Evolutionary conservation across 164 flowering plant species (phyloP).

Genomic region (Pachysandra terminalis): DNA sequence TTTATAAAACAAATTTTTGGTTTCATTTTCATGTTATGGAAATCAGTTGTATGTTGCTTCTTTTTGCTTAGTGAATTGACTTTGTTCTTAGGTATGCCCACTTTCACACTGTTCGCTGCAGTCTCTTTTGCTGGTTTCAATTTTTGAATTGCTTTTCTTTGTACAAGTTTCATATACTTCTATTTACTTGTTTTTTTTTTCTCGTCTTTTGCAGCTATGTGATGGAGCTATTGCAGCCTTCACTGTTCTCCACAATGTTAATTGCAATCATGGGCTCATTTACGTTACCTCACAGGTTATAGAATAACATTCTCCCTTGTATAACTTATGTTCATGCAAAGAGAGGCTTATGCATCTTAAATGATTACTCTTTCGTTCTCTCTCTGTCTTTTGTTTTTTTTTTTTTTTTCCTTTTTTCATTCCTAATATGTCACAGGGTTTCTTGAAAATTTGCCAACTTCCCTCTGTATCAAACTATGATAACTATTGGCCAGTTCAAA

Average conservation of each 20-base stretch:
- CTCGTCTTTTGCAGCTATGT: conserved; percentile 56
- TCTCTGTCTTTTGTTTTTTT: conserved; percentile 5
- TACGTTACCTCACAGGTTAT: conserved; percentile 91
- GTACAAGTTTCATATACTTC: neutral
- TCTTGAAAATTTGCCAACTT: conserved; percentile 90
- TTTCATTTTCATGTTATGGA: neutral
- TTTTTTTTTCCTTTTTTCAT: neutral
- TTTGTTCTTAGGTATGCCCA: neutral
- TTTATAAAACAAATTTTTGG: neutral
- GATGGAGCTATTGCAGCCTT: conserved; percentile 94
- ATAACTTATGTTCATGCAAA: neutral
- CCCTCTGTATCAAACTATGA: conserved; percentile 75
- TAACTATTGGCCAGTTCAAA: conserved; percentile 98
- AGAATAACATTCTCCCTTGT: neutral
- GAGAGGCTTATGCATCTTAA: neutral
- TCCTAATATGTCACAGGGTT: conserved; percentile 42
- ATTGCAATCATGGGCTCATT: conserved; percentile 95
- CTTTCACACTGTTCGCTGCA: no score
- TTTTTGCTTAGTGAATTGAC: neutral
- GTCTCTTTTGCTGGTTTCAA: neutral
- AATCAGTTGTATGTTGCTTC: neutral
- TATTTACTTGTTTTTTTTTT: neutral
- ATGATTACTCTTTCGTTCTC: neutral
- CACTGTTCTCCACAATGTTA: conserved; percentile 95
- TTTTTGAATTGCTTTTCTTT: neutral